A percentile compares a stretch with the other conserved stretches of the same genome.
These are phyloP conservation scores for Aureobasidium sp. DNA, from an alignment of 2,329 filamentous ascomycete genomes.

Conservation along the genomic window DNA sequence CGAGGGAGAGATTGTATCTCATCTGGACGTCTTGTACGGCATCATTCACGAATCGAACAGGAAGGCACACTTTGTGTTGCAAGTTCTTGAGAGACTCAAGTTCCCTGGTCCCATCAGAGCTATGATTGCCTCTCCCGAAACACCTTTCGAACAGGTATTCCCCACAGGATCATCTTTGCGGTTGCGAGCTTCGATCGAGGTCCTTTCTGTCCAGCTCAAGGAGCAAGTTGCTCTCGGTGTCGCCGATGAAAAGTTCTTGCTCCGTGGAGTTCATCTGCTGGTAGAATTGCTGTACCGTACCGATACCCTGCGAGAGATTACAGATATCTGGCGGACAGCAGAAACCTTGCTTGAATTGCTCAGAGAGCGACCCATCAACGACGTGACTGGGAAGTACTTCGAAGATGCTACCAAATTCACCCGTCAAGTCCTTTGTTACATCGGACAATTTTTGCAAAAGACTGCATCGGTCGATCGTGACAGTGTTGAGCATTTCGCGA, in stretches of 20 bases:
- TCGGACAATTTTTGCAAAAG: neutral
- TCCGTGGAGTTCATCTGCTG: conserved; percentile 21
- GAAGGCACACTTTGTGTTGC: neutral
- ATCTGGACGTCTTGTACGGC: conserved; percentile 76
- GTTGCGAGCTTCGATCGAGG: conserved; percentile 58
- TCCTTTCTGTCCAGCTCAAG: conserved; percentile 53
- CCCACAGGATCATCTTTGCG: conserved; percentile 59
- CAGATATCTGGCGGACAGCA: neutral
- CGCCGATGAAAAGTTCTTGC: conserved; percentile 22
- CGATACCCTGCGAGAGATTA: neutral
- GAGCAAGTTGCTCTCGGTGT: conserved; percentile 23
- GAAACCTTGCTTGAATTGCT: conserved; percentile 19
- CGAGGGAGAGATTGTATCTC: conserved; percentile 68
- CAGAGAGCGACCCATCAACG: conserved; percentile 16
- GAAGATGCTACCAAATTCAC: conserved; percentile 17
- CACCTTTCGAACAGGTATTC: conserved; percentile 55
- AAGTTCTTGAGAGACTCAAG: conserved; percentile 57
- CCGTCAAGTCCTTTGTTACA: neutral
- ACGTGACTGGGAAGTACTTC: conserved; percentile 17
- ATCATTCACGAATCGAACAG: conserved; percentile 54
- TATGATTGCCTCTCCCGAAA: conserved; percentile 43
- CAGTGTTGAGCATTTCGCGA: neutral
- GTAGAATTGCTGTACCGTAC: conserved; percentile 15
- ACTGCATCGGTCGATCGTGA: neutral
- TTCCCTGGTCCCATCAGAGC: conserved; percentile 39